A percentile compares a stretch with the other conserved stretches of the same genome.
Conservation (phyloP, 345 rosid genomes). For the Arabis alpina region DNA sequence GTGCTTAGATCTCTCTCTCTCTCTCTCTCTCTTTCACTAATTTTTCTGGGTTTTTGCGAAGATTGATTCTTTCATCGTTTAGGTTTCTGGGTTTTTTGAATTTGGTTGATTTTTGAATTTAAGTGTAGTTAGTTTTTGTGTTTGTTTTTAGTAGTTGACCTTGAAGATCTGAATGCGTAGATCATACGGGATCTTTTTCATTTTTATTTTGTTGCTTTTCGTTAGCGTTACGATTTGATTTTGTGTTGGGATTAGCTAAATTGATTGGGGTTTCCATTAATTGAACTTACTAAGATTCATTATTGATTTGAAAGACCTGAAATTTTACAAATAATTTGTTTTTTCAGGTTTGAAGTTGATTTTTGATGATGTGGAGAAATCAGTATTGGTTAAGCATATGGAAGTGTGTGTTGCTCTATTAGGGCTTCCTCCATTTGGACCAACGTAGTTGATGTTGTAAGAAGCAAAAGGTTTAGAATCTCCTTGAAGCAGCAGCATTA, state of each 20-base stretch:
- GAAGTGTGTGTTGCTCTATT: constrained; percentile 37
- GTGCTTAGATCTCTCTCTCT: constrained; percentile 32
- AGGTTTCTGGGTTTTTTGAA: constrained; percentile 5
- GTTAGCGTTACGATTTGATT: constrained; percentile 42
- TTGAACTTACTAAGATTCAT: constrained; percentile 23
- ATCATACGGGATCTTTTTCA: constrained; percentile 42
- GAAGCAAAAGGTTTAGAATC: background rate
- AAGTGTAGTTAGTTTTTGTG: constrained; percentile 18
- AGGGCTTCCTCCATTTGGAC: constrained; percentile 44
- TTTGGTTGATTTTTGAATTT: constrained; percentile 1
- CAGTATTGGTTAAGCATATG: constrained; percentile 35
- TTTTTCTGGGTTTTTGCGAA: constrained; percentile 6
- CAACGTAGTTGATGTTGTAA: constrained; percentile 30
- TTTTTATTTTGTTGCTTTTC: constrained; percentile 33
- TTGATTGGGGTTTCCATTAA: no score
- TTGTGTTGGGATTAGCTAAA: no score
- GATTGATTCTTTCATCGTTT: constrained; percentile 3
- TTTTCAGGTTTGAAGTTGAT: constrained; percentile 35
- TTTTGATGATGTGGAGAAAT: constrained; percentile 21
- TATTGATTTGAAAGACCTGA: background rate
- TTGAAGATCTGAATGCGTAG: constrained; percentile 44
- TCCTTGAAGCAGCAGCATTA: constrained; percentile 1
- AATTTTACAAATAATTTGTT: background rate
- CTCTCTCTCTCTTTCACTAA: constrained; percentile 1
- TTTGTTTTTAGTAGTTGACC: constrained; percentile 33